A percentile compares a stretch with the other conserved stretches of the same genome.
phyloP scores from a whole-genome alignment of 768 basidiomycete species.

The Cytidiella melzeri region DNA sequence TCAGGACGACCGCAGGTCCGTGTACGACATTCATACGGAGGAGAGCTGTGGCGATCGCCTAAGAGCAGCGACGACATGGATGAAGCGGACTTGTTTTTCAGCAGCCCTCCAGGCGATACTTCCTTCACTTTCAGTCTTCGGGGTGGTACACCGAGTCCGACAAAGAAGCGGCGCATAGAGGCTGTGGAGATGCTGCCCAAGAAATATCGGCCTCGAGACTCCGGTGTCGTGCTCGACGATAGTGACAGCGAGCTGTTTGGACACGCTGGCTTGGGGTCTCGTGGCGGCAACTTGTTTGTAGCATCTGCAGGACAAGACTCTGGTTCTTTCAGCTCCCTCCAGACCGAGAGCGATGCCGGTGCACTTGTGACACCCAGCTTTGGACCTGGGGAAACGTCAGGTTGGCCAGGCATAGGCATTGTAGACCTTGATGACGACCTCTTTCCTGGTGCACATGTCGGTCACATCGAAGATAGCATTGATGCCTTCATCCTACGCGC shows the following conservation, averaged over 20 bases:
- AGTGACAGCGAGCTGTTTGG: constrained; percentile 29
- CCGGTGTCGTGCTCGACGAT: constrained; percentile 59
- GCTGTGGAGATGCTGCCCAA: constrained; percentile 37
- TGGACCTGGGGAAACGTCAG: constrained; percentile 45
- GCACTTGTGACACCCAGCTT: constrained; percentile 67
- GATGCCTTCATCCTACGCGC: constrained; percentile 72
- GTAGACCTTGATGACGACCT: constrained; percentile 16
- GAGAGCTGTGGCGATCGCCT: constrained; percentile 20
- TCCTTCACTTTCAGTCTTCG: constrained; percentile 56
- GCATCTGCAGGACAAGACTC: constrained; percentile 47
- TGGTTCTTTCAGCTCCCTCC: constrained; percentile 57
- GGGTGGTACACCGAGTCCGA: constrained; percentile 51
- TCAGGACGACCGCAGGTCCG: constrained; percentile 25
- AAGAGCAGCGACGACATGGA: constrained; percentile 15
- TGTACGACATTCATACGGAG: constrained; percentile 65
- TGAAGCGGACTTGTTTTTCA: constrained; percentile 24
- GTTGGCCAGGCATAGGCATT: constrained; percentile 50
- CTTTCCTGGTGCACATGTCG: constrained; percentile 17
- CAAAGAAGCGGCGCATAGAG: constrained; percentile 27
- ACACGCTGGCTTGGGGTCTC: background rate
- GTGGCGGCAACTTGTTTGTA: constrained; percentile 6
- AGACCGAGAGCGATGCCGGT: constrained; percentile 52
- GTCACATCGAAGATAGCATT: constrained; percentile 38
- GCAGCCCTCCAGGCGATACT: constrained; percentile 36
- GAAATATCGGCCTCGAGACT: constrained; percentile 71